Percentiles rank a stretch among this genome's conserved stretches.
Conservation (phyloP, 306 rosid genomes). For the Coriaria nepalensis region DNA sequence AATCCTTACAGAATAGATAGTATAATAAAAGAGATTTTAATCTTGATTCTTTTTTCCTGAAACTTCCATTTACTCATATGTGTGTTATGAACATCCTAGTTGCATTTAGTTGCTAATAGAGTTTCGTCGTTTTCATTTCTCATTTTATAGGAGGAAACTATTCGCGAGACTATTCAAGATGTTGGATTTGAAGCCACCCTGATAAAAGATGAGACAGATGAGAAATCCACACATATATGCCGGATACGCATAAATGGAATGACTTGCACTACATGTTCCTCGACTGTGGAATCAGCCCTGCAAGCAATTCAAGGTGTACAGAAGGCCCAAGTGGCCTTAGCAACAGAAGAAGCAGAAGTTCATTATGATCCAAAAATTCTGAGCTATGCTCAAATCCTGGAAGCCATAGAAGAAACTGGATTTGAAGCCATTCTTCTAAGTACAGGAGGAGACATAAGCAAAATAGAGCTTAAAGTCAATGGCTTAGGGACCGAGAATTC, state of each 20-base stretch:
- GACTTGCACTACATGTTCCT: slow-evolving; percentile 80
- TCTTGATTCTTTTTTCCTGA: no score
- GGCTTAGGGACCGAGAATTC: slow-evolving; percentile 27
- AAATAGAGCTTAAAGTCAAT: slow-evolving; percentile 47
- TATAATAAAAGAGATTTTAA: no score
- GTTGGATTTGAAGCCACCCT: slow-evolving; percentile 60
- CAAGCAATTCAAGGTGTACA: slow-evolving; percentile 38
- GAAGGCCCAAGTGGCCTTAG: slow-evolving; percentile 62
- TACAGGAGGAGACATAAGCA: slow-evolving; percentile 52
- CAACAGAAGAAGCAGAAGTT: slow-evolving; percentile 73
- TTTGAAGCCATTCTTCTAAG: slow-evolving; percentile 47
- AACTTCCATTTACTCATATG: no score
- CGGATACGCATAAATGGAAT: slow-evolving; percentile 56
- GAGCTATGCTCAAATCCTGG: slow-evolving; percentile 26
- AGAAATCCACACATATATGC: slow-evolving; percentile 34
- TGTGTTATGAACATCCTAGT: no score
- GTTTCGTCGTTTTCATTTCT: neutral
- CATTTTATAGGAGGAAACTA: slow-evolving; percentile 39
- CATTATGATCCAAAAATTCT: slow-evolving; percentile 45
- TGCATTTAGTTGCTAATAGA: neutral
- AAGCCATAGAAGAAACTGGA: slow-evolving; percentile 49
- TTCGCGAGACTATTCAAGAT: slow-evolving; percentile 61
- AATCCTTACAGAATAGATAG: no score
- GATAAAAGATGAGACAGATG: slow-evolving; percentile 19
- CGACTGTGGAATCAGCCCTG: slow-evolving; percentile 54